Conservation (phyloP, 176 grass and related monocot species). For the Phyllostachys edulis region DNA sequence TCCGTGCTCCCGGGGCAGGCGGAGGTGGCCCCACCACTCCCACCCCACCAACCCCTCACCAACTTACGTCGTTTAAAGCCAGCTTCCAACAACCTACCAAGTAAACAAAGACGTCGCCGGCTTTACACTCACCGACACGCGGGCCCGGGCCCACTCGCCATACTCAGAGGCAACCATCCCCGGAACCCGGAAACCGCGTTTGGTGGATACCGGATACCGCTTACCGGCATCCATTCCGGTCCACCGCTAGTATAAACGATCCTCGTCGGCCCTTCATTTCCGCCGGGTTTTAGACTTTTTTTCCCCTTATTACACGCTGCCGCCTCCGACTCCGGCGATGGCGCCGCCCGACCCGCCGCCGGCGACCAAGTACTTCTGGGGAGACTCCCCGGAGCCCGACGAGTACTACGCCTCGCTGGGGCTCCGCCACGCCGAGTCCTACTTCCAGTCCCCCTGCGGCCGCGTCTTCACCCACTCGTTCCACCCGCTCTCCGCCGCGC, state of each 20-base stretch:
- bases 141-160: not conserved
- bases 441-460: slow-evolving; percentile 51
- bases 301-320: not conserved
- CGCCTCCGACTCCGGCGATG: not conserved
- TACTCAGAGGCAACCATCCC: not conserved
- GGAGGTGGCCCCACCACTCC: not conserved
- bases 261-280: not conserved
- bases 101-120: not conserved
- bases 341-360: not conserved
- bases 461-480: slow-evolving; percentile 75
- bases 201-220: not conserved
- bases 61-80: not conserved
- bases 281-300: not conserved
- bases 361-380: slow-evolving; percentile 59
- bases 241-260: not conserved
- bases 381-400: slow-evolving; percentile 48
- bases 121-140: not conserved
- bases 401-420: slow-evolving; percentile 67
- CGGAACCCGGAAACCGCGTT: not conserved
- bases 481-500: slow-evolving; percentile 44
- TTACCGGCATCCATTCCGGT: not conserved
- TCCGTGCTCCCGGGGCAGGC: too few species aligned
- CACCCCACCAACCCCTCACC: not conserved
- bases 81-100: not conserved
- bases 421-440: slow-evolving; percentile 50